These are phyloP conservation scores for Scalesia atractyloides DNA, from an alignment of 129 eudicot genomes.

Conservation along the genomic window DNA sequence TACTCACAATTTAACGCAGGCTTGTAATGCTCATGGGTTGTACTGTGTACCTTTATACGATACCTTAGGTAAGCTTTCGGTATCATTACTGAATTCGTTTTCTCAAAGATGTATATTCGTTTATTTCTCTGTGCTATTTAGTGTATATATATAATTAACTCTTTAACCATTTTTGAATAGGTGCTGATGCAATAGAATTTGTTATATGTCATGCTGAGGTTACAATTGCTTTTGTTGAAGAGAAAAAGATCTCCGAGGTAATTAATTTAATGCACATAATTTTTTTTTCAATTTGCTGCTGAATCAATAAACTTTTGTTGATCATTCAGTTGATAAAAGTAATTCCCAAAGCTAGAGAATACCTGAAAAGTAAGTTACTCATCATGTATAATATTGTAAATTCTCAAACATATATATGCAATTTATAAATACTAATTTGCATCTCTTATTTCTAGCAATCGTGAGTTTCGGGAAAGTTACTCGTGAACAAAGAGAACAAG, in stretches of 20 bases:
- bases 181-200: constrained; percentile 92
- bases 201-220: constrained; percentile 89
- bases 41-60: constrained; percentile 92
- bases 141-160: neutral
- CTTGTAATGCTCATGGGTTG: constrained; percentile 95
- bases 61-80: constrained; percentile 62
- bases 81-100: neutral
- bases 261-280: neutral
- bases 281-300: neutral
- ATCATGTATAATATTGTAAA: constrained; percentile 4
- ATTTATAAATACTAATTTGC: constrained; percentile 11
- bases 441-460: constrained; percentile 45
- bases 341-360: constrained; percentile 60
- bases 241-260: constrained; percentile 85
- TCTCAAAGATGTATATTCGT: neutral
- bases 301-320: constrained; percentile 16
- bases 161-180: constrained; percentile 35
- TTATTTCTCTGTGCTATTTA: neutral
- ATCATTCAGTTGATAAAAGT: constrained; percentile 69
- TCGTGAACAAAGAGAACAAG: constrained; percentile 65
- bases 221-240: constrained; percentile 79
- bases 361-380: constrained; percentile 75
- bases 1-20: constrained; percentile 53
- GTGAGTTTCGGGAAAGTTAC: constrained; percentile 90
- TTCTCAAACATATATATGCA: neutral